Evolutionary conservation across 768 basidiomycete genomes (phyloP).

Genomic region (Melanogaster broomeanus): DNA sequence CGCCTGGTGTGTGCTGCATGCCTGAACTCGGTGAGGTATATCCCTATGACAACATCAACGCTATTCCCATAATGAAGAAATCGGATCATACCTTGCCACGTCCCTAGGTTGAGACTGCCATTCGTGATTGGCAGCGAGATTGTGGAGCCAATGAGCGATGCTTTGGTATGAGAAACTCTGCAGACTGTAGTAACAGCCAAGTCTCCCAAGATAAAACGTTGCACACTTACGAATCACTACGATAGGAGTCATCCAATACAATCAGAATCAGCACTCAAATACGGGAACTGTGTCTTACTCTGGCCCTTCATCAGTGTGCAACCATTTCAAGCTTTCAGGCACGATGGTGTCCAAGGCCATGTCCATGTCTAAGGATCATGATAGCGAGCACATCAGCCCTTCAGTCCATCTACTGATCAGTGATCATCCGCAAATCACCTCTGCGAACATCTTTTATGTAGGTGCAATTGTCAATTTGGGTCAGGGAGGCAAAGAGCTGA

Average conservation of each 20-base stretch:
- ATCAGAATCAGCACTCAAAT: conserved; percentile 2
- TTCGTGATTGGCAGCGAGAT: conserved; percentile 84
- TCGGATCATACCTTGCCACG: conserved; percentile 77
- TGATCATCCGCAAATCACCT: conserved; percentile 30
- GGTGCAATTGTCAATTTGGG: conserved; percentile 7
- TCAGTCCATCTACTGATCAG: not conserved
- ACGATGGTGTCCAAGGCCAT: conserved; percentile 92
- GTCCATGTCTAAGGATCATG: conserved; percentile 83
- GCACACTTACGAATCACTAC: conserved; percentile 70
- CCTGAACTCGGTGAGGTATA: conserved; percentile 87
- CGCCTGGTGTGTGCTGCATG: conserved; percentile 62
- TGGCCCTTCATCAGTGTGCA: conserved; percentile 88
- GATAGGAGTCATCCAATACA: conserved; percentile 3
- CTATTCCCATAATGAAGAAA: not conserved
- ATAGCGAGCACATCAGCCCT: conserved; percentile 21
- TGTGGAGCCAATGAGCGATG: conserved; percentile 80
- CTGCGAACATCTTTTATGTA: conserved; percentile 41
- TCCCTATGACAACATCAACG: conserved; percentile 45
- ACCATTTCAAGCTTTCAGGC: conserved; percentile 80
- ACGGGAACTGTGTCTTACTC: conserved; percentile 56
- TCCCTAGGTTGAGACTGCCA: conserved; percentile 77
- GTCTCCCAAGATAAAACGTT: not conserved
- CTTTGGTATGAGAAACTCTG: conserved; percentile 90
- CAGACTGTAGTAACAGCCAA: not conserved
- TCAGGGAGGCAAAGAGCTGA: not conserved